These are phyloP conservation scores for Colletotrichum lini DNA, from an alignment of 2,329 filamentous ascomycete species.

Conservation along the genomic window DNA sequence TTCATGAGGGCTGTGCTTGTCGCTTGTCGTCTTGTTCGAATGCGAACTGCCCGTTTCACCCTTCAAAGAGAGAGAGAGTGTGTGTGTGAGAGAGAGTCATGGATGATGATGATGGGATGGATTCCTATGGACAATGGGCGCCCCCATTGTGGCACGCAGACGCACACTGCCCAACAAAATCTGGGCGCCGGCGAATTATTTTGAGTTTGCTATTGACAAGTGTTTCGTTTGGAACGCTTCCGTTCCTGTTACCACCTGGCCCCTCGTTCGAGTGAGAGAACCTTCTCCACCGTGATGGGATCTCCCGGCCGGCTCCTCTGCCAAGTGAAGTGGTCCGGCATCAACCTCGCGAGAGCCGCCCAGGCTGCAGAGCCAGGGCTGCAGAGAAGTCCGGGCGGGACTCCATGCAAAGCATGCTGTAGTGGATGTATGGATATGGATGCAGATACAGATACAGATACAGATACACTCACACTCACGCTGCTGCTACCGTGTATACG, in stretches of 20 bases:
- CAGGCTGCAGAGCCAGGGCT: background rate
- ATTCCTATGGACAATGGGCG: no score
- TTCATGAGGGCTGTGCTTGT: conserved; percentile 12
- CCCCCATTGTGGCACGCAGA: conserved; percentile 2
- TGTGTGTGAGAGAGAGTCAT: no score
- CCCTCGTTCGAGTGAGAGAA: conserved; percentile 16
- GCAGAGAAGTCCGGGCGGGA: conserved; percentile 26
- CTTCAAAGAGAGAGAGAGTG: no score
- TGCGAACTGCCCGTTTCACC: background rate
- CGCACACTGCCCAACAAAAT: background rate
- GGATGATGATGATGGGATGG: no score
- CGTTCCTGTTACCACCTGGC: conserved; percentile 8
- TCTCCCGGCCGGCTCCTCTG: conserved; percentile 17
- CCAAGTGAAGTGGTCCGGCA: background rate
- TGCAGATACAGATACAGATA: no score
- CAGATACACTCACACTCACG: no score
- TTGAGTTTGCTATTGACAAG: conserved; percentile 37
- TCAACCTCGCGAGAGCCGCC: conserved; percentile 15
- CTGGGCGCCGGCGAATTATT: conserved; percentile 5
- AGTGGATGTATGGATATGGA: no score
- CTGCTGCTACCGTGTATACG: no score
- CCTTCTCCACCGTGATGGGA: conserved; percentile 8
- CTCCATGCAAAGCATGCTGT: background rate
- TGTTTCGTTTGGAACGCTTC: conserved; percentile 36
- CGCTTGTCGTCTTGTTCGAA: conserved; percentile 1